phyloP scores from a whole-genome alignment of 2,329 filamentous ascomycete species.

The Colletotrichum spinosum region DNA sequence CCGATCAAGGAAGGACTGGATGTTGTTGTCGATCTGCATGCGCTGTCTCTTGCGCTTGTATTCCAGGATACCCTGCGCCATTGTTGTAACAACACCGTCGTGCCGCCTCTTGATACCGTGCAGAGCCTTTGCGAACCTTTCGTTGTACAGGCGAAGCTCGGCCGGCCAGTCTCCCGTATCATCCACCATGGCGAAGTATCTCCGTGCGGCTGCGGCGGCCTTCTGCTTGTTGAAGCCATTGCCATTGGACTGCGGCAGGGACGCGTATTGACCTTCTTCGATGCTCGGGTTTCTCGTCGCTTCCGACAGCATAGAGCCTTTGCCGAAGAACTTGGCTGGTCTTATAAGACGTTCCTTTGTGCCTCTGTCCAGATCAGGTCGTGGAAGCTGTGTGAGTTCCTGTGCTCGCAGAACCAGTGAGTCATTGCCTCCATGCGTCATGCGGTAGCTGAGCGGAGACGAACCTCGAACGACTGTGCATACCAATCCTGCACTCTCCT shows the following conservation, averaged over 20 bases:
- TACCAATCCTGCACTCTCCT: slow-evolving; percentile 98
- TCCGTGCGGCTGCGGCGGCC: slow-evolving; percentile 64
- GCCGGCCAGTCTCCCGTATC: slow-evolving; percentile 92
- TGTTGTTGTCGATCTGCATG: slow-evolving; percentile 98
- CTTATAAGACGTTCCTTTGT: slow-evolving; percentile 83
- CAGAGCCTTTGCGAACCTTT: slow-evolving; percentile 86
- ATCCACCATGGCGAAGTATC: slow-evolving; percentile 94
- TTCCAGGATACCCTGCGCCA: slow-evolving; percentile 97
- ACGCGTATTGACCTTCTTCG: slow-evolving; percentile 80
- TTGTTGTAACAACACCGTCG: slow-evolving; percentile 96
- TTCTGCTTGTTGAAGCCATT: slow-evolving; percentile 65
- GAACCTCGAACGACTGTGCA: slow-evolving; percentile 97
- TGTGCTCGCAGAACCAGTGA: slow-evolving; percentile 48
- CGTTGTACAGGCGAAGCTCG: slow-evolving; percentile 94
- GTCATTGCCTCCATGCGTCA: slow-evolving; percentile 28
- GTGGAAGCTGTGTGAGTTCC: slow-evolving; percentile 91
- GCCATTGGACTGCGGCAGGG: slow-evolving; percentile 54
- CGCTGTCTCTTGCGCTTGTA: slow-evolving; percentile 97
- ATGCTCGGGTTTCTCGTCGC: slow-evolving; percentile 92
- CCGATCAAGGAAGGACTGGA: slow-evolving; percentile 96
- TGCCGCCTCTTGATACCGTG: slow-evolving; percentile 96
- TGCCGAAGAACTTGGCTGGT: slow-evolving; percentile 67
- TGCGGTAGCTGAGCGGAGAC: slow-evolving; percentile 42
- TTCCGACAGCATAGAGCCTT: slow-evolving; percentile 78
- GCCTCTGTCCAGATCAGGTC: slow-evolving; percentile 80